Base-by-base conservation (phyloP, 106 monocot genomes). In the Hemerocallis citrina region DNA sequence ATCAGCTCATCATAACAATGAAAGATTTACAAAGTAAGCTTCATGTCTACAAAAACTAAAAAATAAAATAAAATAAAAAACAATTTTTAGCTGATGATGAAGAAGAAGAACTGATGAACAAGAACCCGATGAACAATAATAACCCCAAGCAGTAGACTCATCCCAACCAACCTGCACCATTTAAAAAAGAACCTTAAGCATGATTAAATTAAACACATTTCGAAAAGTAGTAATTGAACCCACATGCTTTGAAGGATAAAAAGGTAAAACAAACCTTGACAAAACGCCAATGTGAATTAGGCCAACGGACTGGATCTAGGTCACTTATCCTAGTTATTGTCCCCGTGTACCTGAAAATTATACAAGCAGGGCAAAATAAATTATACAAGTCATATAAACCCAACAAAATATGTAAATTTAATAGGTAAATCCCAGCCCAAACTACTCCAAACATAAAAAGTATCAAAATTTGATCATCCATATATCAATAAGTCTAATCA, bases 241-340 rank as follows among this genome's bases (percentile, higher is more conserved):
- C 16, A 54, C 52, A 54, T 54, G 3, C 17, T 11, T 3, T 50
- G 31, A 57, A 57, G 19, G 57, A 34, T 57, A 7, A 20, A n/a
- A 54, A 2, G 13, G 7, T 5, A 2, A 3, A 61, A 31, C n/a
- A 29, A 62, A 92, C 92, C 92, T 92, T 92, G 15, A 92, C 88
- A 49, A 88, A 92, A 62, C 92, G 92, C 92, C 92, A 93, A 70
- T 93, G 85, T 25, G 92, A 93, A 68, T 88, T 93, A 57, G 92
- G 74, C 92, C 92, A 93, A 24, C 88, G 78, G 17, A 66, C 81
- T 40, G 84, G 74, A 51, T 93, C 88, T 22, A 85, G 67, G 74
- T 93, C 92, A 34, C 88, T 67, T 57, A 93, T 93, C 8, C 88
- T 81, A 34, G 92, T 88, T 47, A 93, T 93, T 5, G 92, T 93